Base-by-base conservation (phyloP, 345 rosid genomes). In the Lepidium aucheri region DNA sequence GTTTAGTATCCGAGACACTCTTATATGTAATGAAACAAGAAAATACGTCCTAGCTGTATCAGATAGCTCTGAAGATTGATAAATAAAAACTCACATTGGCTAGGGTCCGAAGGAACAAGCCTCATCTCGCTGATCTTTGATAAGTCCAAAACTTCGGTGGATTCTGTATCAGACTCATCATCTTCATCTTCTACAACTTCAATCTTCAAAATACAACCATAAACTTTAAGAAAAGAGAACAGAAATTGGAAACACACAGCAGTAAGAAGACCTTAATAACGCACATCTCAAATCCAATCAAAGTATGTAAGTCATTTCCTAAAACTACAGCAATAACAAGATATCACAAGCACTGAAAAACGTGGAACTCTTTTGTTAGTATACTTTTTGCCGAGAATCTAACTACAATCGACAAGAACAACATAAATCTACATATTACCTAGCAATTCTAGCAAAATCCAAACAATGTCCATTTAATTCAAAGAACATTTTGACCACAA, bases 101-200 rank as follows among this genome's bases (percentile, higher is more conserved):
- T 71, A 15, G 91, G 80, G 71, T 89, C 96, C 11, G 99, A 95
- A 65, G 96, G 99, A 68, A 95, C 67, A 74, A 91, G 85, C 78
- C 98, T 87, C 94, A 95, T 91, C 85, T 91, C 97, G 18, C 64
- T 86, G 50, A 89, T 74, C 75, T 82, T 87, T 0, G 90, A 74
- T 35, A 89, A 77, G 73, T 84, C 96, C 53, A 89, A 70, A 15
- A 71, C 65, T 39, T 81, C 84, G 14, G 35, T 49, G 47, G 68
- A 35, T 70, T 89, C 96, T 33, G 87, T 67, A 78, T 86, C 99
- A 4, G 87, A 83, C 14, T 65, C 78, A 10, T 85, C 90, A 54
- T 80, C 77, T 33, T 74, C 94, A 65, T 82, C 94, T 20, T 34
- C 87, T 55, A 22, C 93, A 52, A 79, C 81, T 66, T 88, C 99